Evolutionary conservation across 768 basidiomycete species (phyloP).

Genomic region (Cytidiella melzeri): DNA sequence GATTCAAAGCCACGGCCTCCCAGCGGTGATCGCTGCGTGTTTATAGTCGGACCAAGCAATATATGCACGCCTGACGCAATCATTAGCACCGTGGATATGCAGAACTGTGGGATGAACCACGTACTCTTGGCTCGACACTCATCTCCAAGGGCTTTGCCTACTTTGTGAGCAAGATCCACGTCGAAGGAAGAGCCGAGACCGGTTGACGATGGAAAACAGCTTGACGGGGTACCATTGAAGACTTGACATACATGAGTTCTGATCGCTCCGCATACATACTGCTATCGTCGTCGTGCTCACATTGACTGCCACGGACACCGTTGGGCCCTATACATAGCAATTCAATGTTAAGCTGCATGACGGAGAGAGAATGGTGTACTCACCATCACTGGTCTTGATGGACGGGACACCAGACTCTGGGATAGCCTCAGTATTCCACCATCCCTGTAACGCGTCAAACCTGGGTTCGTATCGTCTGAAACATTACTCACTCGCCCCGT

Average conservation of each 20-base stretch:
- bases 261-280: not conserved
- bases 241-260: conserved; percentile 24
- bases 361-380: conserved; percentile 1
- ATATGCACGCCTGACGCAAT: conserved; percentile 33
- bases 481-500: conserved; percentile 29
- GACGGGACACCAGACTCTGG: conserved; percentile 35
- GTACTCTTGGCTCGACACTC: conserved; percentile 46
- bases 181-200: conserved; percentile 54
- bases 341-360: not conserved
- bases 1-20: conserved; percentile 57
- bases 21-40: conserved; percentile 55
- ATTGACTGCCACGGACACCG: conserved; percentile 41
- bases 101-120: conserved; percentile 11
- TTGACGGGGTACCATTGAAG: conserved; percentile 51
- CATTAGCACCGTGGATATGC: not conserved
- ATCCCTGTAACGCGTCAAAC: conserved; percentile 28
- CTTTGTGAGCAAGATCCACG: conserved; percentile 36
- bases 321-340: conserved; percentile 33
- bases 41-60: conserved; percentile 58
- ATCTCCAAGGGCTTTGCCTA: conserved; percentile 48
- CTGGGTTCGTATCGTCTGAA: not conserved
- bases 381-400: conserved; percentile 44
- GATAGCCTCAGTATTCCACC: conserved; percentile 42
- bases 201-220: conserved; percentile 53
- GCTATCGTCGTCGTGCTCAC: conserved; percentile 24